A percentile compares a stretch with the other conserved stretches of the same genome.
phyloP scores from a whole-genome alignment of 2,329 filamentous ascomycete genomes.

The Pseudogymnoascus sp. region DNA sequence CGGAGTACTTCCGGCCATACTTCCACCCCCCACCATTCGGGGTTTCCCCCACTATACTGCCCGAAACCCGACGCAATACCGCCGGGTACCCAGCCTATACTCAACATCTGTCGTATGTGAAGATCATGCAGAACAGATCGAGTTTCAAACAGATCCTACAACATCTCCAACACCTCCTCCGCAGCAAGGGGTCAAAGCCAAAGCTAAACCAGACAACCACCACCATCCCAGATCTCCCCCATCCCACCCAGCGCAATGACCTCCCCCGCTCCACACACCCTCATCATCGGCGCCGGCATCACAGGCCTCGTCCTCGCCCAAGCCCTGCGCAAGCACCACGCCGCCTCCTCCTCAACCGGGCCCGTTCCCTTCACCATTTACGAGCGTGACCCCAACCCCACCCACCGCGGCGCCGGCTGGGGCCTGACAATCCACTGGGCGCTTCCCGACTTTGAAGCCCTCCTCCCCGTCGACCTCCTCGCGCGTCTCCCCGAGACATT shows the following conservation, averaged over 20 bases:
- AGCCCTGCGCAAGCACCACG: slow-evolving; percentile 20
- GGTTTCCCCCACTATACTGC: neutral
- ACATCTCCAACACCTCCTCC: neutral
- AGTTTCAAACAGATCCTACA: neutral
- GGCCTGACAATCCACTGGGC: slow-evolving; percentile 60
- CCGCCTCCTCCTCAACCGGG: slow-evolving; percentile 25
- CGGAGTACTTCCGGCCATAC: neutral
- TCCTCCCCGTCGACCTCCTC: slow-evolving; percentile 45
- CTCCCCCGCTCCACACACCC: slow-evolving; percentile 19
- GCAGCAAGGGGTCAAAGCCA: neutral
- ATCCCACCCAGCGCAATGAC: neutral
- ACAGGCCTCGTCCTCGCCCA: slow-evolving; percentile 32
- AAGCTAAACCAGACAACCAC: neutral
- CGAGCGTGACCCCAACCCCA: slow-evolving; percentile 47
- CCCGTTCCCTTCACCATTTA: slow-evolving; percentile 49
- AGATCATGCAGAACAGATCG: neutral
- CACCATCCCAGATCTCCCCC: neutral
- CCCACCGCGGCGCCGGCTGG: slow-evolving; percentile 50
- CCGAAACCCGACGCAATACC: neutral
- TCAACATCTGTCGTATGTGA: neutral
- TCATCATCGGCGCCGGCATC: slow-evolving; percentile 32
- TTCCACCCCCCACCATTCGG: neutral
- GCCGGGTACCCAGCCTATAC: neutral
- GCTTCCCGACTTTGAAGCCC: slow-evolving; percentile 43
- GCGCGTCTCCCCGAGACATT: slow-evolving; percentile 44